These are phyloP conservation scores for Mycena epipterygia DNA, from an alignment of 768 basidiomycete genomes.

Conservation along the genomic window DNA sequence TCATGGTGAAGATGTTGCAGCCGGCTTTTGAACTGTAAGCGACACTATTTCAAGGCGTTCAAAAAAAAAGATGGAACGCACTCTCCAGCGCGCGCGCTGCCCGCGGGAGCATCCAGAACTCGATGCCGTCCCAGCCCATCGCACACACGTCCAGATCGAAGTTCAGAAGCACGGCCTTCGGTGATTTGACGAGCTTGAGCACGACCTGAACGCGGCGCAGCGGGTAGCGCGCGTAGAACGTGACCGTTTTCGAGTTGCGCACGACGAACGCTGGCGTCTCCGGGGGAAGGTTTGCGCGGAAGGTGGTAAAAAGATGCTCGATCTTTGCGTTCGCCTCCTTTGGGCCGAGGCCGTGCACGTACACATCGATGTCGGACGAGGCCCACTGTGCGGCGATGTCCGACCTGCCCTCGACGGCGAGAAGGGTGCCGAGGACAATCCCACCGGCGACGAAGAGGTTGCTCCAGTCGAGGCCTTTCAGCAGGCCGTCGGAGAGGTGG, in stretches of 20 bases:
- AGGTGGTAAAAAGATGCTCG: not conserved
- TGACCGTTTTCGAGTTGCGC: conserved; percentile 12
- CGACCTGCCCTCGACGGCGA: not conserved
- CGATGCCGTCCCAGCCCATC: conserved; percentile 11
- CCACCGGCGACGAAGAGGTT: conserved; percentile 19
- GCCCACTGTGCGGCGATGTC: not conserved
- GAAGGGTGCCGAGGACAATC: conserved; percentile 9
- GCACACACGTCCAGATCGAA: conserved; percentile 25
- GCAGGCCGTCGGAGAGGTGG: not conserved
- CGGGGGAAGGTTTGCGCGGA: conserved; percentile 5
- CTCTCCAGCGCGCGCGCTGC: conserved; percentile 22
- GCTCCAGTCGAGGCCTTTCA: conserved; percentile 11
- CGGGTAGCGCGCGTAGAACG: conserved; percentile 11
- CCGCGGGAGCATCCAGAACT: conserved; percentile 21
- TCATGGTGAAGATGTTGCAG: conserved; percentile 8
- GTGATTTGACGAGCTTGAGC: conserved; percentile 1
- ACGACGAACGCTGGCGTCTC: not conserved
- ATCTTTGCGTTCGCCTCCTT: conserved; percentile 7
- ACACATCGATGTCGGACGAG: conserved; percentile 19
- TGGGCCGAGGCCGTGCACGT: conserved; percentile 3
- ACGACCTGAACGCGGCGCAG: conserved; percentile 14
- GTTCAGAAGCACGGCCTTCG: not conserved
- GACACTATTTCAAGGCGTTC: too few species aligned
- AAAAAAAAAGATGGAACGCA: not conserved
- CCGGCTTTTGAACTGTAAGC: not conserved